Base-by-base conservation (phyloP, 2,329 filamentous ascomycete genomes). In the Verticillium tricorpus region DNA sequence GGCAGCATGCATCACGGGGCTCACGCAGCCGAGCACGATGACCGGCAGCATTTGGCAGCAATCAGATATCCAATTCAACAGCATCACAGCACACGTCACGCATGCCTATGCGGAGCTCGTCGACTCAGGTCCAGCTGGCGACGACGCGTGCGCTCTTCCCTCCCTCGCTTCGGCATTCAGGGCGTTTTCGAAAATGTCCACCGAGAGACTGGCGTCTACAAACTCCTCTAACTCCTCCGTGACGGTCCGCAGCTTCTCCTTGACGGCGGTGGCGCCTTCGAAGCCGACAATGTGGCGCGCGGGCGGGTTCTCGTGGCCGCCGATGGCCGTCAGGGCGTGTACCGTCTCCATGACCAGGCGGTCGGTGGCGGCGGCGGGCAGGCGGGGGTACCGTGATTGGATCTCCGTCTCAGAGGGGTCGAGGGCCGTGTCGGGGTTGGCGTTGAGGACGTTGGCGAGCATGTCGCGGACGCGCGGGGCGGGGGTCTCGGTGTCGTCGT, bases 151-250 rank as follows among this genome's bases (percentile, higher is more conserved):
- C 2, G 67, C 64, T 52, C 73, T 74, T 28, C 75, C 77, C 59
- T 80, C 76, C 58, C 78, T 78, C 2, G 80, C 83, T 70, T 85
- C 83, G 2, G 74, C 76, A 63, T 80, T 81, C 39, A 85, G 71
- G 70, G 85, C 82, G 67, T 78, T 84, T 52, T 86, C 83, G 63
- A 85, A 85, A 32, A 92, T 90, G 73, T 97, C 93, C 17, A 95
- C 93, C 0, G 91, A 89, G 66, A 90, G 82, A 70, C 93, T 97
- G 31, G 93, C 89, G 69, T 96, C 92, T 32, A 97, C 89, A 75
- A 98, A 98, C 68, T 98, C 95, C 74, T 98, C 95, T 61, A 98
- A 78, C 78, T 98, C 95, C 73, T 98, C 93, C 65, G 92, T 96
- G 2, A 97, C 92, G 2, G 93, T 97, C 79, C 96, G 97, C 61